Conservation (phyloP, 345 rosid genomes). For the Hibiscus syriacus region DNA sequence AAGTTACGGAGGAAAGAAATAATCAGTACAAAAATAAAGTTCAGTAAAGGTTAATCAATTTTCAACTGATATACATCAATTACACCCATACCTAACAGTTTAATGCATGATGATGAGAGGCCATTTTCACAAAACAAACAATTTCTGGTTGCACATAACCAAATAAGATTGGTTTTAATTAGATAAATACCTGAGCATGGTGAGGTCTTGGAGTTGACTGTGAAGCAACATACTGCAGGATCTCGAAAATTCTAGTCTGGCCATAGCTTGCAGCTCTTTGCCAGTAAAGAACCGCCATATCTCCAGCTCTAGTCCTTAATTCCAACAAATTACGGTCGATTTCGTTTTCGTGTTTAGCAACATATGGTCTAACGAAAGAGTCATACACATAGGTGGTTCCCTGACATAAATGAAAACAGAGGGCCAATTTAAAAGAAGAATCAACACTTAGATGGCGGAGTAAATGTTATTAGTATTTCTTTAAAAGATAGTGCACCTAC, state of each 20-base stretch:
- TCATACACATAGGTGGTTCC: conserved; percentile 35
- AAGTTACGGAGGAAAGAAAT: not conserved
- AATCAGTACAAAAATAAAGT: not conserved
- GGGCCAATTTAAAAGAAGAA: not conserved
- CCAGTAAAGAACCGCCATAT: not conserved
- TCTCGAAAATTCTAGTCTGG: not conserved
- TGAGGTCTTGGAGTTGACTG: not conserved
- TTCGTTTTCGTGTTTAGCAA: not conserved
- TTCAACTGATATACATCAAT: not conserved
- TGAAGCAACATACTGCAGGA: not conserved
- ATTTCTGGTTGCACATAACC: not conserved
- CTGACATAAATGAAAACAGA: conserved; percentile 23
- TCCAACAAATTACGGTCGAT: not conserved
- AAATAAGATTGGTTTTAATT: not conserved
- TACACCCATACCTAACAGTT: not conserved
- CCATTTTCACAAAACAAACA: not conserved
- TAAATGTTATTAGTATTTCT: not conserved
- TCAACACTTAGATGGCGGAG: not conserved
- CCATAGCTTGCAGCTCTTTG: not conserved
- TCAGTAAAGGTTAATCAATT: not conserved
- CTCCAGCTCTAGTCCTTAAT: not conserved
- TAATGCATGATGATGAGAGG: not conserved
- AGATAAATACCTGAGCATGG: not conserved
- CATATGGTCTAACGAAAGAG: not conserved
- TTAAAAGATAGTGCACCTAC: conserved; percentile 24